Conservation (phyloP, 169 alveolate genomes). For the Plasmodium chabaudi region DNA sequence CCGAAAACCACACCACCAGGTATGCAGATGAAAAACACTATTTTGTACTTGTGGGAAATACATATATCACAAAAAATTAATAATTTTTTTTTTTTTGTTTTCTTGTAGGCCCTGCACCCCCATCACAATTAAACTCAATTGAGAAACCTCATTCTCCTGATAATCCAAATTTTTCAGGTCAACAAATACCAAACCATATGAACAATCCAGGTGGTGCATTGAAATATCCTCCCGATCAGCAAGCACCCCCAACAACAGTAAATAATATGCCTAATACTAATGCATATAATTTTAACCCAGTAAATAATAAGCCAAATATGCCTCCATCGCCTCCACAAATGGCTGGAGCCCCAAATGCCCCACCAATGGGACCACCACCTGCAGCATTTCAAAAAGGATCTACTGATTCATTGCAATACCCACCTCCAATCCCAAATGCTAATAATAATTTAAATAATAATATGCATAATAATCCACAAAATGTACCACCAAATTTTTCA, state of each 20-base stretch:
- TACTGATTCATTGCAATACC: slow-evolving; percentile 9
- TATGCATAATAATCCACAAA: slow-evolving; percentile 6
- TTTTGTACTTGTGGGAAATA: background rate
- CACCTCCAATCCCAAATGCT: background rate
- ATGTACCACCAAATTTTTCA: slow-evolving; percentile 5
- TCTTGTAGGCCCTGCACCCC: slow-evolving; percentile 1
- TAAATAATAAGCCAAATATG: slow-evolving; percentile 9
- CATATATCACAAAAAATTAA: slow-evolving; percentile 14
- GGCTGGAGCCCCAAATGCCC: background rate
- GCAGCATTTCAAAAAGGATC: background rate
- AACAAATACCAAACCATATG: background rate
- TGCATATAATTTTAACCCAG: background rate
- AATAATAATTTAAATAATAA: slow-evolving; percentile 12
- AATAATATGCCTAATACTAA: background rate
- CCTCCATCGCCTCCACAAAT: slow-evolving; percentile 1
- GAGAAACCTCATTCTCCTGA: slow-evolving; percentile 1
- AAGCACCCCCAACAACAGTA: background rate
- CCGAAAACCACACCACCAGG: background rate
- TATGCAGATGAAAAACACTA: slow-evolving; percentile 3
- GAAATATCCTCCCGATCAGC: background rate
- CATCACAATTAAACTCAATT: slow-evolving; percentile 12
- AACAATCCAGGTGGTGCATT: background rate
- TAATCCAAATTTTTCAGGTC: slow-evolving; percentile 6
- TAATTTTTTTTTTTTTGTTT: no score
- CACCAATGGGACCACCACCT: background rate